phyloP scores from a whole-genome alignment of 2,329 filamentous ascomycete species.

The Arthroderma sp. region DNA sequence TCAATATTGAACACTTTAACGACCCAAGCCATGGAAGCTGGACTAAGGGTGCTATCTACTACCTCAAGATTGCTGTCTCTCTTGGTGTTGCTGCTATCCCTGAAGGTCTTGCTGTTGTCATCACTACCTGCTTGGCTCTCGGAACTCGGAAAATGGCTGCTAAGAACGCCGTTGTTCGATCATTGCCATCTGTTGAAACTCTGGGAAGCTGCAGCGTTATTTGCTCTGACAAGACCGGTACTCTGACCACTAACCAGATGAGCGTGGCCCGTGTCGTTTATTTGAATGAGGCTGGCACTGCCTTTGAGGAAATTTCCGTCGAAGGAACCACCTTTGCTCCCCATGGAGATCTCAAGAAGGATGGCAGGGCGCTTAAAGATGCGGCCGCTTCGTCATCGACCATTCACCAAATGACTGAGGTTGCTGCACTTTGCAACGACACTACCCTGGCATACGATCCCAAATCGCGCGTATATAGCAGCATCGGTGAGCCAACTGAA shows the following conservation, averaged over 20 bases:
- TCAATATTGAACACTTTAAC: slow-evolving; percentile 95
- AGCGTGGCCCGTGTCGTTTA: slow-evolving; percentile 89
- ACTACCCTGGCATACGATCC: slow-evolving; percentile 69
- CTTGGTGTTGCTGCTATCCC: slow-evolving; percentile 96
- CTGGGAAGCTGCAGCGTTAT: slow-evolving; percentile 98
- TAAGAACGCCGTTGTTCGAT: slow-evolving; percentile 94
- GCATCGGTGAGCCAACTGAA: slow-evolving; percentile 88
- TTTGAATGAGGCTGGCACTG: slow-evolving; percentile 57
- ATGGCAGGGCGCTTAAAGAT: slow-evolving; percentile 56
- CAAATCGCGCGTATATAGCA: slow-evolving; percentile 60
- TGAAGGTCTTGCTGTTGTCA: slow-evolving; percentile 92
- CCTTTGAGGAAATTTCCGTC: slow-evolving; percentile 73
- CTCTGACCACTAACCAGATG: slow-evolving; percentile 98
- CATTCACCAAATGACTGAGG: slow-evolving; percentile 61
- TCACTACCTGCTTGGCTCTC: slow-evolving; percentile 93
- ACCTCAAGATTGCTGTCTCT: slow-evolving; percentile 97
- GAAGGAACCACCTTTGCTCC: slow-evolving; percentile 89
- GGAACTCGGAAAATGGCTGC: slow-evolving; percentile 98
- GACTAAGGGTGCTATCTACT: slow-evolving; percentile 97
- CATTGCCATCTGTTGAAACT: slow-evolving; percentile 91
- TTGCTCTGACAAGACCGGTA: slow-evolving; percentile 98
- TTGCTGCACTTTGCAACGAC: slow-evolving; percentile 73
- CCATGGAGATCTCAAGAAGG: slow-evolving; percentile 55
- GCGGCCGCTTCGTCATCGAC: slow-evolving; percentile 60
- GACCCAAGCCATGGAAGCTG: slow-evolving; percentile 87